These are phyloP conservation scores for Coriaria nepalensis DNA, from an alignment of 306 rosid genomes.

Conservation along the genomic window DNA sequence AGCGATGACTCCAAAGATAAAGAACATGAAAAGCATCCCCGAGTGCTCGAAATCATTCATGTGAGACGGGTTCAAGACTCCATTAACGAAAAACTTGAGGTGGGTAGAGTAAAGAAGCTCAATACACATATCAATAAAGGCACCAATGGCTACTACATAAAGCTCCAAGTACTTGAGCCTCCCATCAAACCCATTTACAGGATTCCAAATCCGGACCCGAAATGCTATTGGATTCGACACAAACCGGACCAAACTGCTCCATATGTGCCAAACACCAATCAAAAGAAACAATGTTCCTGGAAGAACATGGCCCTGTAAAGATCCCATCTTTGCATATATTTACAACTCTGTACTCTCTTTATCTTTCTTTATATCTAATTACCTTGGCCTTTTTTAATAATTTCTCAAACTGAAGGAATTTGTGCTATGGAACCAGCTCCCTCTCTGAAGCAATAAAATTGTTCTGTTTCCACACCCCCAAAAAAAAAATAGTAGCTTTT, in stretches of 20 bases:
- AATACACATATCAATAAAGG: constrained; percentile 76
- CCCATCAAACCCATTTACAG: constrained; percentile 72
- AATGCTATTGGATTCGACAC: constrained; percentile 34
- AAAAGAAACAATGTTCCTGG: constrained; percentile 86
- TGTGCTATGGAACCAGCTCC: no score
- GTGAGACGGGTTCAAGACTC: constrained; percentile 69
- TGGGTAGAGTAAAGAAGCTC: constrained; percentile 93
- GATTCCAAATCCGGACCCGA: constrained; percentile 62
- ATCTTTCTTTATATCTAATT: no score
- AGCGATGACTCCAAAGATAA: constrained; percentile 51
- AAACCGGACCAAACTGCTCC: constrained; percentile 62
- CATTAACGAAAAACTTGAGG: constrained; percentile 57
- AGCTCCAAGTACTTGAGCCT: constrained; percentile 74
- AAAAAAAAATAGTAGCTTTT: no score
- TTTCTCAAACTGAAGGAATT: no score
- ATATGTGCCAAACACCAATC: constrained; percentile 87
- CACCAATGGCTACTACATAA: constrained; percentile 56
- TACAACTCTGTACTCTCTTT: no score
- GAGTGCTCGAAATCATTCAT: constrained; percentile 95
- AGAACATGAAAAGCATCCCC: constrained; percentile 97
- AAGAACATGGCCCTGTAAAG: constrained; percentile 84
- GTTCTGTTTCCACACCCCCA: no score
- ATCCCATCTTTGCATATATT: constrained; percentile 45
- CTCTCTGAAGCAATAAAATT: no score
- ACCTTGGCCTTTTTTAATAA: no score